Percentiles rank a stretch among this genome's conserved stretches.
Conservation (phyloP, 805 yeast species). For the Saccharomycopsis oosterbeekiorum region DNA sequence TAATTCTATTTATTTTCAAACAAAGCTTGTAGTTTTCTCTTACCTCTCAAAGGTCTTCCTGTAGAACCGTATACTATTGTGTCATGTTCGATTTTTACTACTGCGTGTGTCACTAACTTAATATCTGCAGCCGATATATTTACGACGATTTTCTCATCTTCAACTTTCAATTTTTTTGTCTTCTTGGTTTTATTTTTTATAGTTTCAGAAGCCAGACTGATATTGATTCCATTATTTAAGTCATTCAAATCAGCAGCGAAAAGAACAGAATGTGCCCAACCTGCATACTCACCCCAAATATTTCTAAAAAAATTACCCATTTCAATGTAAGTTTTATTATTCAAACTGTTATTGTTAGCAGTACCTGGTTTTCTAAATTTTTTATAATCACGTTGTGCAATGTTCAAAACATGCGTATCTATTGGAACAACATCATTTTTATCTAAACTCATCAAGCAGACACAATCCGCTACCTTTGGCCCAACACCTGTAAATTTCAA, state of each 20-base stretch:
- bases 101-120: neutral
- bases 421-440: constrained; percentile 86
- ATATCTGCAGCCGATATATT: too few relatives aligned
- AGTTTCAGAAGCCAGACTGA: constrained; percentile 18
- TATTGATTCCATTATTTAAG: constrained; percentile 56
- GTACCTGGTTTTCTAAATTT: constrained; percentile 27
- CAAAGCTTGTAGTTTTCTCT: constrained; percentile 5
- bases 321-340: constrained; percentile 40
- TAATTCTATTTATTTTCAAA: neutral
- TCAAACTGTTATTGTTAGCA: constrained; percentile 31
- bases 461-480: constrained; percentile 97
- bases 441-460: constrained; percentile 82
- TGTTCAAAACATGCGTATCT: constrained; percentile 90
- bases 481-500: constrained; percentile 80
- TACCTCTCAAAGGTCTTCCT: constrained; percentile 15
- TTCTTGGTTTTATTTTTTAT: neutral
- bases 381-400: constrained; percentile 74
- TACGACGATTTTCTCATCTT: neutral
- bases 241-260: constrained; percentile 78
- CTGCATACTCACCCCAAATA: constrained; percentile 87
- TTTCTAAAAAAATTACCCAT: constrained; percentile 51
- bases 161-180: neutral
- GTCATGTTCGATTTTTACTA: neutral
- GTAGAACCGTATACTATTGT: constrained; percentile 3
- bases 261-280: constrained; percentile 97